Conservation (phyloP, 2,329 filamentous ascomycete genomes). For the Alternaria dauci region DNA sequence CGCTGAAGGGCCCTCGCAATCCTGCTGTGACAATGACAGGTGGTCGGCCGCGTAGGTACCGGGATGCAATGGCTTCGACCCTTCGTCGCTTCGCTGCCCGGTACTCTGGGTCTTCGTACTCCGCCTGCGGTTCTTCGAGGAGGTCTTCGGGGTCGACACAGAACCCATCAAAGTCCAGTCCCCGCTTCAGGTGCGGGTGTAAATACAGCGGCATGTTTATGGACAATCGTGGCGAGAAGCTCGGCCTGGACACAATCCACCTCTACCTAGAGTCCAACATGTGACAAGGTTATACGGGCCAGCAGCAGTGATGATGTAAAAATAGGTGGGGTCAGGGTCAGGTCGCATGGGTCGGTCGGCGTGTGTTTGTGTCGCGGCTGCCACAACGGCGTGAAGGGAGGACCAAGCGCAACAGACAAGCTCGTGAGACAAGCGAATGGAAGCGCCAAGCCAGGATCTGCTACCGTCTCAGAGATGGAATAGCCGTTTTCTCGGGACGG, state of each 20-base stretch:
- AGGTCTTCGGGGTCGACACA: slow-evolving; percentile 46
- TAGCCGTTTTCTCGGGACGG: background rate
- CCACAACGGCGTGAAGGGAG: slow-evolving; percentile 5
- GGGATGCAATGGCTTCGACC: slow-evolving; percentile 67
- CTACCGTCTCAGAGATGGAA: slow-evolving; percentile 11
- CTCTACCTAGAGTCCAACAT: background rate
- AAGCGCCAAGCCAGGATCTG: slow-evolving; percentile 8
- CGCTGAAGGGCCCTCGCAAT: slow-evolving; percentile 68
- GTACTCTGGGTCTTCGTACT: slow-evolving; percentile 66
- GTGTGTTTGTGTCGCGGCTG: slow-evolving; percentile 9
- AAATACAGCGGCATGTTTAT: slow-evolving; percentile 29
- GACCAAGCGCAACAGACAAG: background rate
- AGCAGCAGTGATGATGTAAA: slow-evolving; percentile 1
- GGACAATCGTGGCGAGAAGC: background rate
- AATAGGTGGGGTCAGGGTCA: slow-evolving; percentile 13
- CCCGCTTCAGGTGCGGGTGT: slow-evolving; percentile 37
- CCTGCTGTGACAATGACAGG: slow-evolving; percentile 68
- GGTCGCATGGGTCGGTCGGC: slow-evolving; percentile 18
- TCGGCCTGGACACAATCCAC: background rate
- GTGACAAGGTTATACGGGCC: background rate
- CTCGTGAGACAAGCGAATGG: background rate
- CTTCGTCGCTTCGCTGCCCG: slow-evolving; percentile 61
- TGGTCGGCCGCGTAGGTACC: slow-evolving; percentile 65
- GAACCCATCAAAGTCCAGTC: slow-evolving; percentile 33
- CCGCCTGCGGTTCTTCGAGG: slow-evolving; percentile 57